Conservation (phyloP, 345 rosid genomes). For the Brassica carinata region DNA sequence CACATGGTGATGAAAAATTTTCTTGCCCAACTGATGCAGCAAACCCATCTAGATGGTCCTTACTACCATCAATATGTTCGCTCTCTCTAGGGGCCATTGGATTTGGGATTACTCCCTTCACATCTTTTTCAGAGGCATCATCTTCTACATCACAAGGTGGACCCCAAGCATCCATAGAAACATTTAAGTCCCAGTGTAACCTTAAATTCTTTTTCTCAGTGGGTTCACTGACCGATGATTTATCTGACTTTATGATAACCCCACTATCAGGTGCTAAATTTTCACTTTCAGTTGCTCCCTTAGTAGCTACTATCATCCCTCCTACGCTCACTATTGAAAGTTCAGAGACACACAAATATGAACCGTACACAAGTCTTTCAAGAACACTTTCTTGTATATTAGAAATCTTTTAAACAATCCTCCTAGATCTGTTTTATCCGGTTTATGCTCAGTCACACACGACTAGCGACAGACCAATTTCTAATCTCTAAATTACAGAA, state of each 20-base stretch:
- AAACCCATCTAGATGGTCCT: not conserved
- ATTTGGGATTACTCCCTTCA: constrained; percentile 4
- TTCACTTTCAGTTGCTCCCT: not conserved
- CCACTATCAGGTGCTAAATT: not conserved
- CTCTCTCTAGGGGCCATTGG: constrained; percentile 6
- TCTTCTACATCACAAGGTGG: constrained; percentile 41
- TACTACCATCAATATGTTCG: not conserved
- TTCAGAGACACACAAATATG: too few species aligned
- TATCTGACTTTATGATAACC: constrained; percentile 6
- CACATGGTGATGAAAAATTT: not conserved
- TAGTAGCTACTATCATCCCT: not conserved
- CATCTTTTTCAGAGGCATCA: constrained; percentile 24
- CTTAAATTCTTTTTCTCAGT: constrained; percentile 21
- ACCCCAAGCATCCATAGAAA: constrained; percentile 56
- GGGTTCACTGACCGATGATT: constrained; percentile 20
- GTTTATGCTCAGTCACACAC: too few species aligned
- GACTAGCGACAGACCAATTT: too few species aligned
- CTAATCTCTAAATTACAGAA: too few species aligned
- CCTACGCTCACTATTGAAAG: not conserved
- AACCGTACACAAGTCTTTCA: too few species aligned
- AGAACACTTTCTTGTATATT: too few species aligned
- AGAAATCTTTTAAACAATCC: too few species aligned
- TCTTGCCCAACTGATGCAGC: constrained; percentile 28
- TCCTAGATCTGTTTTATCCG: too few species aligned
- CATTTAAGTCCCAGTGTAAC: constrained; percentile 55